A percentile compares a stretch with the other conserved stretches of the same genome.
phyloP scores from a whole-genome alignment of 2,329 filamentous ascomycete species.

The Cercospora canescens region DNA sequence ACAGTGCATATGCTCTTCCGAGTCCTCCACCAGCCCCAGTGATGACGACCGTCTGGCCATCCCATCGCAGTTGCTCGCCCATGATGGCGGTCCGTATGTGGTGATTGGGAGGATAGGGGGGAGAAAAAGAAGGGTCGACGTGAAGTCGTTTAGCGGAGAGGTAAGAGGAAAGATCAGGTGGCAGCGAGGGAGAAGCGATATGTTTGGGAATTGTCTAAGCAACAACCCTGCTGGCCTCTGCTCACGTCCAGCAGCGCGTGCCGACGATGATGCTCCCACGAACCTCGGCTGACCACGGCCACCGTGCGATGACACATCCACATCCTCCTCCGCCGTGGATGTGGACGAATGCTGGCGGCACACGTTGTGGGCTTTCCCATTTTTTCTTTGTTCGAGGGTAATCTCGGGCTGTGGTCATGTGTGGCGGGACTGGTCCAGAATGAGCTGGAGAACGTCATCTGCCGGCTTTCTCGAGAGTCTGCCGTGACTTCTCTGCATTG shows the following conservation, averaged over 20 bases:
- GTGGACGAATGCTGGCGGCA: not conserved
- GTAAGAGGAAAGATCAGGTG: not conserved
- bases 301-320: not conserved
- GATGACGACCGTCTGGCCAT: slow-evolving; percentile 85
- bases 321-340: not conserved
- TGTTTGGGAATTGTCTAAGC: slow-evolving; percentile 5
- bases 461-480: not conserved
- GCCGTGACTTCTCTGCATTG: not conserved
- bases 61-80: slow-evolving; percentile 74
- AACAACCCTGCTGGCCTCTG: not conserved
- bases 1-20: slow-evolving; percentile 79
- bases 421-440: not conserved
- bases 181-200: not conserved
- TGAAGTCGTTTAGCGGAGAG: slow-evolving; percentile 4
- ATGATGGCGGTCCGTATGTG: slow-evolving; percentile 40
- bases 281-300: slow-evolving; percentile 1
- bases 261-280: slow-evolving; percentile 1
- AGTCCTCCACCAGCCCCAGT: slow-evolving; percentile 83
- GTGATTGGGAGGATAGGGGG: not conserved
- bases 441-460: not conserved
- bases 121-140: slow-evolving; percentile 9
- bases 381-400: not conserved
- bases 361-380: not conserved
- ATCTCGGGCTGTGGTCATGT: not conserved
- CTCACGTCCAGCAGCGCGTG: slow-evolving; percentile 3